Evolutionary conservation across 1,284 basidiomycete genomes (phyloP), one percentile per base, ranked within the genome.

Genomic region (Microstroma glucosiphilum): DNA sequence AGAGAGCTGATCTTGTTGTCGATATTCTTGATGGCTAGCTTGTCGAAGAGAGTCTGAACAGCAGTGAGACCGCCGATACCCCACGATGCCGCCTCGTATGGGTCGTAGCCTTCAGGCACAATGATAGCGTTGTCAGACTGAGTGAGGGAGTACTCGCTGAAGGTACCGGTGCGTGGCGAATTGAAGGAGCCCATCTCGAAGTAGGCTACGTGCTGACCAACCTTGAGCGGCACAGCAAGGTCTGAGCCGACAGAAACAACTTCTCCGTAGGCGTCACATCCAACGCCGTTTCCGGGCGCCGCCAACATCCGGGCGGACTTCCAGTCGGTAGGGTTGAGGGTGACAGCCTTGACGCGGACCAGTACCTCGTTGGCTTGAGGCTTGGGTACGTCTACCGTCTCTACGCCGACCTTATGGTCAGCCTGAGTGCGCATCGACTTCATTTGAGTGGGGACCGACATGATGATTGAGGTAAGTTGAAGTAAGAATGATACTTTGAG

Each of bases 211-310:
- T 82, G 81, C 71, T 88, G 86, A 1, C 86, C 86, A 42, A 83
- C 82, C 55, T 80, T 77, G 70, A 86, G 60, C n/a, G 59, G 56
- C 42, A 80, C 61, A 42, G 65, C 60, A 37, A 64, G 65, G 12
- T 64, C 42, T 25, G 65, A 61, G 0, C 66, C 86, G 42, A 87
- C 73, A 56, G 82, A 80, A 23, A 82, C 83, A 23, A 88, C 83
- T 2, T 82, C 79, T 12, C 87, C 87, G 37, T 84, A 82, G 55
- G 83, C 83, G 69, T 89, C 87, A 19, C 79, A 82, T 6, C 87
- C 87, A 11, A 85, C 75, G 7, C 84, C 77, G 8, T 81, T 80
- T 49, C 76, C 76, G 9, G 77, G 70, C 68, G 69, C 79, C 3
- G 69, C 60, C 23, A 76, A 62, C 54, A 72, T 60, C 77, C 80